Base-by-base conservation (phyloP, 2,329 filamentous ascomycete genomes). In the Cladobotryum mycophilum region DNA sequence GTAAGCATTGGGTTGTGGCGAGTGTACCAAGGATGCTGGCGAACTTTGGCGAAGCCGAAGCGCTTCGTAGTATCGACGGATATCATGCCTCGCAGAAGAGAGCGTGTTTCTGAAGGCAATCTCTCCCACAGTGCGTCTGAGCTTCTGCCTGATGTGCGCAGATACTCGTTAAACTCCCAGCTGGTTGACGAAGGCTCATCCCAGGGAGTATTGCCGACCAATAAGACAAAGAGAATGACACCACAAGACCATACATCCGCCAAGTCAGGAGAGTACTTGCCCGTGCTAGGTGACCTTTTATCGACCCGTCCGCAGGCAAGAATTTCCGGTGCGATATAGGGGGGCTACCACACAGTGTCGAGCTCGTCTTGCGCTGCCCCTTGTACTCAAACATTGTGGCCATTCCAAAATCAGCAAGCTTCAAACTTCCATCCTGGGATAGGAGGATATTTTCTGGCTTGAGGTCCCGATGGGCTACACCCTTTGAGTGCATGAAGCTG, bases 201-300 rank as follows among this genome's bases (percentile, higher is more conserved):
- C 93, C 93, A 99, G 0, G 93, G 93, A 2, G 93, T 99, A 65
- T 99, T 99, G 9, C 93, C 93, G 1, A 95, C 90, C 3, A 99
- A 75, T 4, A 99, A 75, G 35, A 97, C 93, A 63, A 99, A 99
- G 4, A 99, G 76, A n/a, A 99, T 95, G 48, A 99, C 90, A 34
- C 93, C 93, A 61, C 91, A 96, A 14, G 91, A 96, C 95, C 95
- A 99, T 51, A 99, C 85, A 64, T 99, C 93, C 36, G 89, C 88
- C 40, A 89, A 70, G 55, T 96, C 89, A 7, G 91, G 84, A 30
- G 79, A 77, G 63, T 92, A 92, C 49, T 86, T 82, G 44, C 65
- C 61, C 22, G 77, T 72, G 47, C 78, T 70, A 36, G 76, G 60
- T 38, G 76, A 65, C 44, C 66, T 71, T 63, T 74, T 76, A 53